phyloP scores from a whole-genome alignment of 2,329 filamentous ascomycete species.

The Phaeomoniella chlamydospora region DNA sequence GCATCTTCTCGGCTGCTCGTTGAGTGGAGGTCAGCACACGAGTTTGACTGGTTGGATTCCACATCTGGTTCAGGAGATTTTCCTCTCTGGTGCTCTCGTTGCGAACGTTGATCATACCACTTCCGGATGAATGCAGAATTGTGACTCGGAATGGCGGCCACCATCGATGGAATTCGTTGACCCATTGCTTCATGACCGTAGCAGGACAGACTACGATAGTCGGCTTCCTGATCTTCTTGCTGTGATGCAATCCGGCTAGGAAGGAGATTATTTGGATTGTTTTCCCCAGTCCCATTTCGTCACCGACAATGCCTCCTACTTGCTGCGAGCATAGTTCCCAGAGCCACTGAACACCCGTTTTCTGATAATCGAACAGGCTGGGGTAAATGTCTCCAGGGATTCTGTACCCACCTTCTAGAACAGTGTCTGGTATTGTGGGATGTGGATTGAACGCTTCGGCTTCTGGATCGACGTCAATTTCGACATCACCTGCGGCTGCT shows the following conservation, averaged over 20 bases:
- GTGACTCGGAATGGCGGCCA: constrained; percentile 98
- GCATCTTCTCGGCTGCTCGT: constrained; percentile 62
- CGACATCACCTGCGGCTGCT: constrained; percentile 11
- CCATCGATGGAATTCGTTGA: constrained; percentile 96
- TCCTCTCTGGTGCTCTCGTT: constrained; percentile 49
- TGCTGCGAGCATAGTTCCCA: constrained; percentile 81
- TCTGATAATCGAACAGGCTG: constrained; percentile 90
- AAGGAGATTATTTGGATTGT: constrained; percentile 74
- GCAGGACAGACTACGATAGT: constrained; percentile 87
- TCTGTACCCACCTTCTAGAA: constrained; percentile 59
- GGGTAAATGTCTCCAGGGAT: constrained; percentile 88
- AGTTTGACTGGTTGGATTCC: constrained; percentile 25
- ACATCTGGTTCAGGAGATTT: constrained; percentile 42
- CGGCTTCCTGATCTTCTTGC: constrained; percentile 67
- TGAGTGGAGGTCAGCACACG: constrained; percentile 38
- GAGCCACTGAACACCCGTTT: constrained; percentile 92
- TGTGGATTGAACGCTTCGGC: constrained; percentile 77
- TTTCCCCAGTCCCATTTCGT: constrained; percentile 98
- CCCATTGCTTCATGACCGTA: constrained; percentile 93
- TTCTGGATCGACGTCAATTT: constrained; percentile 11
- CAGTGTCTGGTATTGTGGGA: constrained; percentile 63
- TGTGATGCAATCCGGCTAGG: constrained; percentile 82
- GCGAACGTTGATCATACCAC: constrained; percentile 77
- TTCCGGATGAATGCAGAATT: constrained; percentile 88
- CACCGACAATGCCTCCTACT: constrained; percentile 87